Base-by-base conservation (phyloP, 225 moss, liverwort and hornwort genomes). In the Pseudisothecium myosuroides region DNA sequence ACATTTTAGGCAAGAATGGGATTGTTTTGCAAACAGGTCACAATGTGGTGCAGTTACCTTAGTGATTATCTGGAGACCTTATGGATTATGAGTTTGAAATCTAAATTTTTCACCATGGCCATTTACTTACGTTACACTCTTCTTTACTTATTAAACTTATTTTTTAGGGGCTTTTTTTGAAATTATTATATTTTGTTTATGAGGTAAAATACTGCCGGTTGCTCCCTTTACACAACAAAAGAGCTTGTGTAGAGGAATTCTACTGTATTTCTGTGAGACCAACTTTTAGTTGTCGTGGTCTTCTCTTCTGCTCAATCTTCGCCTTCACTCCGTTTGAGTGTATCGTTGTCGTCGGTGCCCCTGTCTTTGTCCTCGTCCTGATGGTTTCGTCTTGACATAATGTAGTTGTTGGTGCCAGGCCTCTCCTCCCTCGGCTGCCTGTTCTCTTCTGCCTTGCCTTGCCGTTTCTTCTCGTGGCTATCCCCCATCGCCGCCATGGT, bases 401-500 rank as follows among this genome's bases (percentile, higher is more conserved):
- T 43, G 45, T 62, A 34, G 10, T 22, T 32, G 41, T 21, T 47
- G 63, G 34, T 47, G 22, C 47, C 47, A 62, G 81, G 47, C 82
- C 60, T 43, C 82, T 49, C 47, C 47, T 64, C 6, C 83, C 37
- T 52, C 4, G 61, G 43, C 26, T 65, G 34, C 83, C 36, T 50
- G 50, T 36, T 36, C 26, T 66, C 26, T 37, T 66, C 63, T 49
- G 20, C 24, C 24, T 49, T 64, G 34, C 66, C 28, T 66, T 66
- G 37, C 63, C 50, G 17, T 83, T n/a, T 66, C 52, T n/a, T 45
- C 27, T 52, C 36, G 83, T 83, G 52, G 27, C 27, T 74, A 47
- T 22, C 11, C 8, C n/a, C 22, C 58, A 63, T 47, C 26, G 55
- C 72, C 67, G 72, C 89, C 60, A 99, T 99, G 98, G 98, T 96